Evolutionary conservation across 139 green algal species (phyloP).

Genomic region (Desmodesmus armatus): DNA sequence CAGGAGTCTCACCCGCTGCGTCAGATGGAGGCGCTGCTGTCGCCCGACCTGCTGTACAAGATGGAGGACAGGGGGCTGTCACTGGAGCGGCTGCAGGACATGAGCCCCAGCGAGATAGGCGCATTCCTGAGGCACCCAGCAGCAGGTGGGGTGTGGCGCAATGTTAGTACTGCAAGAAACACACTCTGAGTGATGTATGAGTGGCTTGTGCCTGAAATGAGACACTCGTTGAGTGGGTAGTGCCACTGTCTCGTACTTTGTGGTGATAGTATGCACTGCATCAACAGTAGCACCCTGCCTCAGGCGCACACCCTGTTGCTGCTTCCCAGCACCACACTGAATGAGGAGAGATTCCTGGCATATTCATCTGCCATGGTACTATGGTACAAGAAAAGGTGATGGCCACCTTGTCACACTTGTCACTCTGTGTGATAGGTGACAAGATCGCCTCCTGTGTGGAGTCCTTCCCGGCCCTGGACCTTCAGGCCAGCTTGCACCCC

Average conservation of each 20-base stretch:
- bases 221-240: too few relatives aligned
- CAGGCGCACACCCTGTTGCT: too few relatives aligned
- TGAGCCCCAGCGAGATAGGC: conserved; percentile 88
- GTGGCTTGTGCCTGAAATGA: too few relatives aligned
- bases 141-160: conserved; percentile 57
- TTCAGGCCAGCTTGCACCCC: conserved; percentile 88
- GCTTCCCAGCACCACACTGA: too few relatives aligned
- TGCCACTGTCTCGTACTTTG: too few relatives aligned
- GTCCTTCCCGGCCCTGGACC: conserved; percentile 81
- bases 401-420: too few relatives aligned
- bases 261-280: too few relatives aligned
- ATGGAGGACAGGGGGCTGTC: conserved; percentile 84
- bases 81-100: conserved; percentile 87
- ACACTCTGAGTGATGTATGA: not conserved
- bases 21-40: conserved; percentile 84
- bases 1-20: conserved; percentile 89
- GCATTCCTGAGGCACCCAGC: conserved; percentile 83
- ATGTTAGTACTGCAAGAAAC: not conserved
- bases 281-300: too few relatives aligned
- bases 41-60: conserved; percentile 86
- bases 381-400: too few relatives aligned
- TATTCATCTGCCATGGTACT: too few relatives aligned
- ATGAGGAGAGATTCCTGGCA: too few relatives aligned
- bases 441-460: conserved; percentile 70
- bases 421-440: conserved; percentile 3